Base-by-base conservation (phyloP, 2,329 filamentous ascomycete species). In the Calonectria naviculata region DNA sequence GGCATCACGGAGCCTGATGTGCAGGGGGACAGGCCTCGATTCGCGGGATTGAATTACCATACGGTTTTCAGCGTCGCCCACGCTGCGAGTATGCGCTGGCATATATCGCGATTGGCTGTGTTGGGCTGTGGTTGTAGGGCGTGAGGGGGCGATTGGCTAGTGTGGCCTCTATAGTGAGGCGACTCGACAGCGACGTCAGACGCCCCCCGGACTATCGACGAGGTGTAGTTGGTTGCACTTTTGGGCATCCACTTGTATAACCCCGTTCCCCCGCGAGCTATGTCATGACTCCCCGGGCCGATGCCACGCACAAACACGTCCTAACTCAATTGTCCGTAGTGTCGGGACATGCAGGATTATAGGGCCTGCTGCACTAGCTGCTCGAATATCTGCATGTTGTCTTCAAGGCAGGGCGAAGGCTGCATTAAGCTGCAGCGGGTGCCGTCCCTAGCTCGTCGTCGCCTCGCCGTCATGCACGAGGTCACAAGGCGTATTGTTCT, bases 41-140 rank as follows among this genome's bases (percentile, higher is more conserved):
- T 58, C 60, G 60, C 31, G 49, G 41, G 8, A 56, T 46, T 54
- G 60, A 61, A 28, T 28, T 46, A 29, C 17, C 61, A 54, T 26
- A 54, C 49, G 26, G 41, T 68, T 29, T 34, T 15, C 38, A 63
- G 47, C n/a, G 52, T 38, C 31, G 62, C 17, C 46, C 26, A 19
- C 29, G 66, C 67, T 67, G 67, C 70, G 63, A 26, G 70, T 61
- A 67, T 72, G 70, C 63, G 70, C 17, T 71, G 70, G 69, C 69
- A 28, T 24, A 46, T 46, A 54, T 41, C 44, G 24, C 38, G 28
- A 65, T 65, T 65, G 61, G 67, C 47, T 34, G 29, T 47, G 29
- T 36, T 21, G 54, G 41, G 47, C 34, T 46, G 44, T 28, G 56
- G 67, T 66, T 34, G 58, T 56, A 71, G 64, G 58, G 49, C 47